These are phyloP conservation scores for Penicillium paradoxum DNA, from an alignment of 495 filamentous ascomycete genomes.

Conservation along the genomic window DNA sequence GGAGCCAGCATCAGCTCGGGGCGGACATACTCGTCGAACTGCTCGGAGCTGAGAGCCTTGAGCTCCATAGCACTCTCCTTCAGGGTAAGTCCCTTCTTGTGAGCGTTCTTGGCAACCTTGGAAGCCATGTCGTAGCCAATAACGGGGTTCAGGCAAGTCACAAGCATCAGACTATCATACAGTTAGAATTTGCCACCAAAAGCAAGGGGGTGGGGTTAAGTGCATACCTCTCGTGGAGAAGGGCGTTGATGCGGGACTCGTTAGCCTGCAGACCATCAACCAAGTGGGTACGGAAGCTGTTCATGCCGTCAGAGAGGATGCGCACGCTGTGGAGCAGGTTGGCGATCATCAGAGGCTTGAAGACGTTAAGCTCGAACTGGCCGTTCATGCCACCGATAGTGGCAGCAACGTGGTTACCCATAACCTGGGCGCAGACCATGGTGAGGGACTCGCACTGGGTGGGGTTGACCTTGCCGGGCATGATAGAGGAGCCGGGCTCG, in stretches of 20 bases:
- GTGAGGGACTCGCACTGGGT: constrained; percentile 97
- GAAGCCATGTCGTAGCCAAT: constrained; percentile 98
- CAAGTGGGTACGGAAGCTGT: constrained; percentile 87
- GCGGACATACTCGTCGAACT: constrained; percentile 85
- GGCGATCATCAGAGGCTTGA: constrained; percentile 93
- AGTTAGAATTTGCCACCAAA: constrained; percentile 19
- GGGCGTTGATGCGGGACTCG: constrained; percentile 77
- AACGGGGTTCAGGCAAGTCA: constrained; percentile 96
- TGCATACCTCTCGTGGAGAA: constrained; percentile 78
- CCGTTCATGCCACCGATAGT: constrained; percentile 95
- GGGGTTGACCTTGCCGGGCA: constrained; percentile 99
- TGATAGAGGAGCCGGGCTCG: constrained; percentile 94
- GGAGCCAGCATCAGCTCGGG: constrained; percentile 98
- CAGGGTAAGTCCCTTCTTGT: constrained; percentile 93
- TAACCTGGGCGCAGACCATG: constrained; percentile 96
- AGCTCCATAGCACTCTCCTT: constrained; percentile 94
- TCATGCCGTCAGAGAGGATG: constrained; percentile 87
- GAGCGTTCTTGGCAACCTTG: constrained; percentile 98
- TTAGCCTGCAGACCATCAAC: constrained; percentile 87
- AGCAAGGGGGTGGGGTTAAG: constrained; percentile 1
- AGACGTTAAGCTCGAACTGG: constrained; percentile 98
- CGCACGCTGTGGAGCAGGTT: constrained; percentile 89
- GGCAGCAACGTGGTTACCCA: constrained; percentile 90
- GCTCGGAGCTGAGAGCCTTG: constrained; percentile 79
- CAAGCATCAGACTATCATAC: constrained; percentile 80